A percentile compares a stretch with the other conserved stretches of the same genome.
These are phyloP conservation scores for Endothia cerciana DNA, from an alignment of 2,329 filamentous ascomycete genomes.

Conservation along the genomic window DNA sequence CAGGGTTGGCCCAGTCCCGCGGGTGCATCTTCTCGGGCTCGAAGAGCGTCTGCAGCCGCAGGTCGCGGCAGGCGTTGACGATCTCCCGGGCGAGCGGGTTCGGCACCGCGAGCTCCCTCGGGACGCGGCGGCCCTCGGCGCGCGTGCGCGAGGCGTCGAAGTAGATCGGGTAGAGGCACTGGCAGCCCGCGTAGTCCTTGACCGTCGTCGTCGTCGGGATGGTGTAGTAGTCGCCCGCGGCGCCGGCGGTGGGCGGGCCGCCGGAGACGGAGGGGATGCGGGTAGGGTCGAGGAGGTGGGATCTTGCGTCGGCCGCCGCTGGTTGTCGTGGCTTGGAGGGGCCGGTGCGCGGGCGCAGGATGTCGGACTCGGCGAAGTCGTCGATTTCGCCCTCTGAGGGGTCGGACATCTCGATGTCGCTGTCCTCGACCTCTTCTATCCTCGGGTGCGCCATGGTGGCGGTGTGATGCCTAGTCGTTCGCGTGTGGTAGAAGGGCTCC, in stretches of 20 bases:
- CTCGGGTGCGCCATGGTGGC: constrained; percentile 76
- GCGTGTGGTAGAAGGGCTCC: too few relatives aligned
- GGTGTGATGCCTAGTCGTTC: constrained; percentile 4
- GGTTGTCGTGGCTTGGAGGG: constrained; percentile 28
- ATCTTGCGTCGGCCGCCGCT: constrained; percentile 24
- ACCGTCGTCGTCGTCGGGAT: constrained; percentile 45
- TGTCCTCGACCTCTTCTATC: constrained; percentile 91
- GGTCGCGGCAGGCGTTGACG: constrained; percentile 76
- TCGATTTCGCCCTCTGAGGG: constrained; percentile 85
- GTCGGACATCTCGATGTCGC: constrained; percentile 74
- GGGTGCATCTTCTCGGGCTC: constrained; percentile 93
- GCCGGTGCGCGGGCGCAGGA: constrained; percentile 50
- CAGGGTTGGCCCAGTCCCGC: constrained; percentile 97
- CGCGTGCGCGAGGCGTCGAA: constrained; percentile 80
- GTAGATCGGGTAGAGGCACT: constrained; percentile 94
- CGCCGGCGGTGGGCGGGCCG: constrained; percentile 38
- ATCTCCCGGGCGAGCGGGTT: constrained; percentile 92
- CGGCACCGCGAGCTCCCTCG: constrained; percentile 69
- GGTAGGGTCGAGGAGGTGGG: constrained; percentile 41
- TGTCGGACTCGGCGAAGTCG: constrained; percentile 62
- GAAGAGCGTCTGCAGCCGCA: constrained; percentile 75
- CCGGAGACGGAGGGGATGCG: constrained; percentile 42
- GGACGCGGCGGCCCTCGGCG: constrained; percentile 80
- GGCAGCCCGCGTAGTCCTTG: constrained; percentile 71
- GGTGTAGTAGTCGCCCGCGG: constrained; percentile 24